phyloP scores from a whole-genome alignment of 805 yeast species.

The Candida multigemmis region DNA sequence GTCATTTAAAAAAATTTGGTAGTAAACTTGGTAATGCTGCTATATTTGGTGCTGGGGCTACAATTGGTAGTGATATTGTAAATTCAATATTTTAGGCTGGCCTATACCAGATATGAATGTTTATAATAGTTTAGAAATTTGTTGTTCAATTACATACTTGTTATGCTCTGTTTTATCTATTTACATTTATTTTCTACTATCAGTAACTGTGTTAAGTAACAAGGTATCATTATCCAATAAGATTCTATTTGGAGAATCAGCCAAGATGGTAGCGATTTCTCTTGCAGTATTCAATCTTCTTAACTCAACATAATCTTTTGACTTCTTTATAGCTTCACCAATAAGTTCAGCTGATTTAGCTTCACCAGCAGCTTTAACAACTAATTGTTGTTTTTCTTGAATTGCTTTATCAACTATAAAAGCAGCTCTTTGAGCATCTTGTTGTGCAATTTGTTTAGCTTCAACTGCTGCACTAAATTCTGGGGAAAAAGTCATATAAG shows the following conservation, averaged over 20 bases:
- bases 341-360: slow-evolving; percentile 96
- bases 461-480: slow-evolving; percentile 97
- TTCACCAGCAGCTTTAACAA: slow-evolving; percentile 97
- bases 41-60: slow-evolving; percentile 94
- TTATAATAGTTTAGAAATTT: slow-evolving; percentile 1
- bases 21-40: slow-evolving; percentile 87
- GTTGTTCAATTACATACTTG: slow-evolving; percentile 2
- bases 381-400: slow-evolving; percentile 95
- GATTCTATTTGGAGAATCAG: slow-evolving; percentile 85
- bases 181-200: slow-evolving; percentile 43
- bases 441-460: slow-evolving; percentile 98
- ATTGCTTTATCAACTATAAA: slow-evolving; percentile 93
- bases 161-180: slow-evolving; percentile 2
- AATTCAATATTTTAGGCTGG: slow-evolving; percentile 50
- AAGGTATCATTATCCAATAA: slow-evolving; percentile 87
- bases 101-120: background rate
- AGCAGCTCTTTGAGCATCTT: slow-evolving; percentile 98
- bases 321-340: slow-evolving; percentile 98
- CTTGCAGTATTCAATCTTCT: slow-evolving; percentile 96
- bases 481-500: slow-evolving; percentile 95
- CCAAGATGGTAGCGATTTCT: slow-evolving; percentile 82
- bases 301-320: slow-evolving; percentile 91
- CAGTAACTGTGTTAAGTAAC: slow-evolving; percentile 80
- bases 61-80: slow-evolving; percentile 77
- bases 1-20: slow-evolving; percentile 54